Conservation (phyloP, 257 asterid genomes). For the Echium plantagineum region DNA sequence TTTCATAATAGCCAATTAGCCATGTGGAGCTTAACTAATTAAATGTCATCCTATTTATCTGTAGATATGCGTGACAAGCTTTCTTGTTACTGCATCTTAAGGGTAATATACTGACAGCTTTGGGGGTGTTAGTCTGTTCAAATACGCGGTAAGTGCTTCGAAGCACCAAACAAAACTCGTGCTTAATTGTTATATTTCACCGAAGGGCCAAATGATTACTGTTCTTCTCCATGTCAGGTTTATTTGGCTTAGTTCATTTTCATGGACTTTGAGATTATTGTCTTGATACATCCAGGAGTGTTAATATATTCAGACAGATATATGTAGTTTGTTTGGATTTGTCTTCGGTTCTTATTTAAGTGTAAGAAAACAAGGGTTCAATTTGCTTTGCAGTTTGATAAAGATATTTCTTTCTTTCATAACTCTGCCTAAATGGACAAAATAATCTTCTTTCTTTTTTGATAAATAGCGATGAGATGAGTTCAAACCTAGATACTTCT, state of each 20-base stretch:
- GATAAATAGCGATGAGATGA: too few relatives aligned
- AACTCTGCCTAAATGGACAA: too few relatives aligned
- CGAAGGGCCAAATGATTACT: background rate
- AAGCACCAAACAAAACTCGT: background rate
- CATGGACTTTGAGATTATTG: slow-evolving; percentile 20
- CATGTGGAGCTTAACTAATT: background rate
- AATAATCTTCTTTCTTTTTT: too few relatives aligned
- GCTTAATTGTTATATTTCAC: slow-evolving; percentile 1
- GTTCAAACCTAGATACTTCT: too few relatives aligned
- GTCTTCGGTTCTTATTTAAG: background rate
- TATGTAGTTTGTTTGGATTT: background rate
- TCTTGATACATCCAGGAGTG: slow-evolving; percentile 12
- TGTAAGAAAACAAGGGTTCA: too few relatives aligned
- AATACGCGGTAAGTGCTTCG: slow-evolving; percentile 25
- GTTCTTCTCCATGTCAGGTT: slow-evolving; percentile 19
- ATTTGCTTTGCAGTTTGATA: too few relatives aligned
- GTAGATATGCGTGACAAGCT: slow-evolving; percentile 27
- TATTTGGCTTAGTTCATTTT: slow-evolving; percentile 20
- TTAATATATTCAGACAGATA: background rate
- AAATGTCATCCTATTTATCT: background rate
- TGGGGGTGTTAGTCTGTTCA: slow-evolving; percentile 55
- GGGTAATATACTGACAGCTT: slow-evolving; percentile 43
- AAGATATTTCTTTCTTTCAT: too few relatives aligned
- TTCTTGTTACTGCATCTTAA: slow-evolving; percentile 46
- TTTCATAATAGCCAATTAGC: too few relatives aligned